Evolutionary conservation across 768 basidiomycete genomes (phyloP).

Genomic region (Amanita pallidorosea): DNA sequence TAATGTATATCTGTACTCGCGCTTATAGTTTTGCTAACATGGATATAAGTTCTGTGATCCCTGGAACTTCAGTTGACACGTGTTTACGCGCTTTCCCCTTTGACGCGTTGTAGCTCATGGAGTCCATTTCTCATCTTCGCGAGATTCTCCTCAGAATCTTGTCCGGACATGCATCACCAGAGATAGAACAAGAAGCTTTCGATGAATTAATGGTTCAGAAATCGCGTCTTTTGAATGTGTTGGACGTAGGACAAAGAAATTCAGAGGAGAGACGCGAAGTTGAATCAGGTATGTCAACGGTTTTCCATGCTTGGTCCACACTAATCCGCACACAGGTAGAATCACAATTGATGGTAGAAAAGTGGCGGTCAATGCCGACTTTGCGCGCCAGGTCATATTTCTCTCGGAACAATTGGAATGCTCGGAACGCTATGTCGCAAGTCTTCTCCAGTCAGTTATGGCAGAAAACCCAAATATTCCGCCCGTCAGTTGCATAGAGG

Average conservation of each 20-base stretch:
- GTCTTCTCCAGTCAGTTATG: slow-evolving; percentile 56
- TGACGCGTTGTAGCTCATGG: slow-evolving; percentile 29
- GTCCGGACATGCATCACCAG: slow-evolving; percentile 28
- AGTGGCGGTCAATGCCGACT: slow-evolving; percentile 70
- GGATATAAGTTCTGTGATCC: not conserved
- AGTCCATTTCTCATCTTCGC: slow-evolving; percentile 47
- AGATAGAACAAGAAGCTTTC: slow-evolving; percentile 66
- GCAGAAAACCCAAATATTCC: slow-evolving; percentile 53
- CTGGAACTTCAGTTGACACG: slow-evolving; percentile 7
- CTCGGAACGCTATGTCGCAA: slow-evolving; percentile 74
- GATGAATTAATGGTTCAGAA: slow-evolving; percentile 63
- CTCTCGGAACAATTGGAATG: slow-evolving; percentile 72
- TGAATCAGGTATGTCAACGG: slow-evolving; percentile 40
- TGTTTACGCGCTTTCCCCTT: slow-evolving; percentile 15
- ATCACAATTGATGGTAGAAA: slow-evolving; percentile 50
- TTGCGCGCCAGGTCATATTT: slow-evolving; percentile 66
- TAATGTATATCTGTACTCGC: not conserved
- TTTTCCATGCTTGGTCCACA: not conserved
- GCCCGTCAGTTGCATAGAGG: slow-evolving; percentile 49
- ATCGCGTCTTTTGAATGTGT: slow-evolving; percentile 48
- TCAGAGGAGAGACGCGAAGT: slow-evolving; percentile 61
- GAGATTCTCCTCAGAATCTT: slow-evolving; percentile 39
- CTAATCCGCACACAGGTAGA: slow-evolving; percentile 38
- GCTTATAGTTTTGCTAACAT: not conserved
- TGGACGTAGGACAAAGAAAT: slow-evolving; percentile 54